Conservation (phyloP, 225 moss, liverwort and hornwort species). For the Climacium dendroides region DNA sequence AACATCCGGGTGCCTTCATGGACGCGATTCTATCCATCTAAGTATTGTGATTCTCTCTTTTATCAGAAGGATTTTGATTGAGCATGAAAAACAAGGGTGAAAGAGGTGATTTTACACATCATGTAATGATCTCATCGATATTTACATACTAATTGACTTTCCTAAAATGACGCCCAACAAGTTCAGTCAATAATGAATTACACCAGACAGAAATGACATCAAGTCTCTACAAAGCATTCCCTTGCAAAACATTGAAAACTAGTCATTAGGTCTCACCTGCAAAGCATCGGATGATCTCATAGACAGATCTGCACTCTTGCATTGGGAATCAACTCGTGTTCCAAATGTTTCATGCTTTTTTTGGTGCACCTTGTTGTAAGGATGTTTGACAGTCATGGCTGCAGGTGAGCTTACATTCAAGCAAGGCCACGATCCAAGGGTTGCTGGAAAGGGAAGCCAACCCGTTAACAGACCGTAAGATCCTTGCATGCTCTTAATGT, state of each 20-base stretch:
- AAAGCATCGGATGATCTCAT: too few relatives aligned
- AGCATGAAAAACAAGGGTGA: neutral
- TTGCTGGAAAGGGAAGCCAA: neutral
- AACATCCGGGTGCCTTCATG: neutral
- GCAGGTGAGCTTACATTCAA: neutral
- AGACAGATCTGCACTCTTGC: neutral
- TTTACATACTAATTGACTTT: neutral
- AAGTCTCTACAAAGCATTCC: neutral
- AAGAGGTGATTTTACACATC: neutral
- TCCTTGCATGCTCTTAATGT: neutral
- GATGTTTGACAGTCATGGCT: neutral
- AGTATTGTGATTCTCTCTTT: neutral
- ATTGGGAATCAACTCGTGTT: neutral
- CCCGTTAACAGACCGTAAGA: neutral
- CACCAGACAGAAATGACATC: neutral
- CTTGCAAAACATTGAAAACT: neutral
- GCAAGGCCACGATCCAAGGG: neutral
- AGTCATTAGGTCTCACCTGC: too few relatives aligned
- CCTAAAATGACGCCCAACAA: neutral
- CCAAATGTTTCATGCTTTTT: neutral
- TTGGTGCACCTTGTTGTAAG: neutral
- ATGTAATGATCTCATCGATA: neutral
- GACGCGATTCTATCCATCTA: neutral
- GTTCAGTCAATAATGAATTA: neutral
- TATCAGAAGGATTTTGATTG: neutral